Evolutionary conservation across 139 green algal species (phyloP).

Genomic region (Chlorella sp.): DNA sequence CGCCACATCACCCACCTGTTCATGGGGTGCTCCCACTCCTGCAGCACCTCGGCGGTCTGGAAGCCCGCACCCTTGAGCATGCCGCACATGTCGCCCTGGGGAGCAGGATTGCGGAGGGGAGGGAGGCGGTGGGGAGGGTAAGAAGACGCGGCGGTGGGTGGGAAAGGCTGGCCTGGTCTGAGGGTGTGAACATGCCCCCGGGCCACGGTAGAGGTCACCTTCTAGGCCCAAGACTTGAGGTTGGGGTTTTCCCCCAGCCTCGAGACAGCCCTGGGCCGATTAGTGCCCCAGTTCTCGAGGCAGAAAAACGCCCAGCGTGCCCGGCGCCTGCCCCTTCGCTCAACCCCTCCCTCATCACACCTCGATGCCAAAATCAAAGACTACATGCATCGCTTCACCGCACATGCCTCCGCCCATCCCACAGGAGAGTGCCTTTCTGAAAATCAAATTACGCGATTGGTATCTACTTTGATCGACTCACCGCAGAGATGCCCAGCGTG

Average conservation of each 20-base stretch:
- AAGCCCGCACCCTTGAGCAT: constrained; percentile 19
- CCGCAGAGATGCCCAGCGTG: constrained; percentile 31
- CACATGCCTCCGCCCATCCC: too few relatives aligned
- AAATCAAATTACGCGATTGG: too few relatives aligned
- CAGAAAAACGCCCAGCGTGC: neutral
- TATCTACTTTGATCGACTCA: neutral
- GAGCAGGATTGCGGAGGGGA: neutral
- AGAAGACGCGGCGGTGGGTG: neutral
- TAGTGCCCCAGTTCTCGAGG: too few relatives aligned
- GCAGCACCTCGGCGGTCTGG: constrained; percentile 16
- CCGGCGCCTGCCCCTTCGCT: neutral
- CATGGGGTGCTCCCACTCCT: neutral
- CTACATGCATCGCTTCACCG: neutral
- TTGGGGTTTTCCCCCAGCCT: too few relatives aligned
- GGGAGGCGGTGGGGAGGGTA: neutral
- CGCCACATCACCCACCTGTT: neutral
- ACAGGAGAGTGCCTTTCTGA: too few relatives aligned
- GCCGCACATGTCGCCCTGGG: constrained; percentile 4
- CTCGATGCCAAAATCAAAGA: neutral
- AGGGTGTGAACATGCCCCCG: too few relatives aligned
- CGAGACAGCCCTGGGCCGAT: too few relatives aligned
- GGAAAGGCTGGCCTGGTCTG: neutral
- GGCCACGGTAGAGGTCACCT: too few relatives aligned
- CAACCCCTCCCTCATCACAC: neutral
- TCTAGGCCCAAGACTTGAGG: too few relatives aligned